These are phyloP conservation scores for Suillus cothurnatus DNA, from an alignment of 768 basidiomycete genomes.

Conservation along the genomic window DNA sequence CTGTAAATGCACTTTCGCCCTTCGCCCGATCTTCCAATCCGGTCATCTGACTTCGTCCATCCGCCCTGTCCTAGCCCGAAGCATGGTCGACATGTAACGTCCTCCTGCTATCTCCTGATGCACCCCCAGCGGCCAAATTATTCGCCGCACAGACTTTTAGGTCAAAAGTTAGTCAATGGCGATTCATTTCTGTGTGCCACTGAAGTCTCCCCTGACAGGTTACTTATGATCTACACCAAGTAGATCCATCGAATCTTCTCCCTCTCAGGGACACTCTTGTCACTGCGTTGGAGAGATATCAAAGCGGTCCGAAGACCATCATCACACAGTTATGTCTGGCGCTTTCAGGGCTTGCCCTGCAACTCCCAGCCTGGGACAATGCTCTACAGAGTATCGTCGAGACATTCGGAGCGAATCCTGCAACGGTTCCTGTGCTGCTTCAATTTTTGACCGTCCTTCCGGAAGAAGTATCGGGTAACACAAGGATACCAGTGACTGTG, in stretches of 20 bases:
- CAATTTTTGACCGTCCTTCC: constrained; percentile 91
- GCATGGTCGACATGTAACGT: constrained; percentile 96
- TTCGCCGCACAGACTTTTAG: constrained; percentile 98
- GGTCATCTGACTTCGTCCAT: constrained; percentile 68
- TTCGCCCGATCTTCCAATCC: constrained; percentile 54
- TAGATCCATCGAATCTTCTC: constrained; percentile 69
- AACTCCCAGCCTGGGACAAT: constrained; percentile 84
- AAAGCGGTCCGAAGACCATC: constrained; percentile 78
- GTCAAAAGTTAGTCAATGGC: constrained; percentile 68
- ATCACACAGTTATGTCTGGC: constrained; percentile 90
- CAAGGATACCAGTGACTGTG: constrained; percentile 86
- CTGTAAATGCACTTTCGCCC: constrained; percentile 87
- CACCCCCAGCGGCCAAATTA: constrained; percentile 77
- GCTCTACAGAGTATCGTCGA: constrained; percentile 83
- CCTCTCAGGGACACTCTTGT: constrained; percentile 89
- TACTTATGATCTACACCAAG: constrained; percentile 91
- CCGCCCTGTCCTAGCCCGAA: constrained; percentile 79
- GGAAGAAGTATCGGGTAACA: constrained; percentile 84
- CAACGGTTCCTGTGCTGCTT: constrained; percentile 79
- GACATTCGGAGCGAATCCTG: constrained; percentile 80
- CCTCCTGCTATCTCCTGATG: constrained; percentile 80
- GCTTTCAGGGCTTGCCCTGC: constrained; percentile 86
- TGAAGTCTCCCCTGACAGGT: constrained; percentile 61
- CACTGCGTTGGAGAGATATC: constrained; percentile 70
- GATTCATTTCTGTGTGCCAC: constrained; percentile 14